A percentile compares a stretch with the other conserved stretches of the same genome.
Conservation (phyloP, 116 monocot genomes). For the Trichopus zeylanicus region DNA sequence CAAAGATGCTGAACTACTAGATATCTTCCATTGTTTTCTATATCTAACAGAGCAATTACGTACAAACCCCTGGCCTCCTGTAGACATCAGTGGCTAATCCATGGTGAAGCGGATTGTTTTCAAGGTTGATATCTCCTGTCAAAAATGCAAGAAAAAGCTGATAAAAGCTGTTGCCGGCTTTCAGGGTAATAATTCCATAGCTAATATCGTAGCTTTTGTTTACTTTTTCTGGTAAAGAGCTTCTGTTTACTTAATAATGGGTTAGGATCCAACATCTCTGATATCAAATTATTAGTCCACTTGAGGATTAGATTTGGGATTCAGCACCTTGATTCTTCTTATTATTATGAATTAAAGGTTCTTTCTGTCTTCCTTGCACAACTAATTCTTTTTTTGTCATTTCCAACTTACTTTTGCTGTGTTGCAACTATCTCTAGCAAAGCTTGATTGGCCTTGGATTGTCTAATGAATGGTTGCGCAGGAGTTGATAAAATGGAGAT, state of each 20-base stretch:
- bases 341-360: background rate
- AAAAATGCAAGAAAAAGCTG: constrained; percentile 26
- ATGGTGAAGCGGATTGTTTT: constrained; percentile 26
- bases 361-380: background rate
- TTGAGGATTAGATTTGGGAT: too few species aligned
- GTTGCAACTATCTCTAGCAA: too few species aligned
- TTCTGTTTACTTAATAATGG: background rate
- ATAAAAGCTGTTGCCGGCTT: constrained; percentile 17
- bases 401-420: too few species aligned
- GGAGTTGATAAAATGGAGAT: constrained; percentile 38
- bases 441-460: too few species aligned
- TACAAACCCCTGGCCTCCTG: constrained; percentile 3
- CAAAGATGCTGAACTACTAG: background rate
- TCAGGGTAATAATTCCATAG: constrained; percentile 14
- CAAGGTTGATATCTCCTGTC: constrained; percentile 22
- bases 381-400: too few species aligned
- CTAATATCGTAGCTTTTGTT: background rate
- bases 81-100: background rate
- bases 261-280: too few species aligned
- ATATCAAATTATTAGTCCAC: too few species aligned
- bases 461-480: too few species aligned
- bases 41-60: too few species aligned
- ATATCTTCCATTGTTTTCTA: background rate
- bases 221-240: too few species aligned
- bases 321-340: too few species aligned